Conservation (phyloP, 2,329 filamentous ascomycete genomes). For the Aureobasidium leucospermi region DNA sequence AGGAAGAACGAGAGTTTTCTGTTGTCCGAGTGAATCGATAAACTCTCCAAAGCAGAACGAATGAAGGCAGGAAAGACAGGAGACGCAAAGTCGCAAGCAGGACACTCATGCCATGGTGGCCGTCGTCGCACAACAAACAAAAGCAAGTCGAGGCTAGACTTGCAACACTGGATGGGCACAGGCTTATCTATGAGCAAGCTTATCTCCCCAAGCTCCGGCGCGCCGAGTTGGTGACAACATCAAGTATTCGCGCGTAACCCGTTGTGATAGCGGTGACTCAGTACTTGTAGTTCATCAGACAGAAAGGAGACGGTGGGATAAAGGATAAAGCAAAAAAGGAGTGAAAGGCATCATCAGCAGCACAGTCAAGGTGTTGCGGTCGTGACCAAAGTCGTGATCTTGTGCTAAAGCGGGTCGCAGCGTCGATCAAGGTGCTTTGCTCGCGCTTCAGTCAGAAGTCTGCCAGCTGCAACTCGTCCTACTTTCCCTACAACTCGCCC, state of each 20-base stretch:
- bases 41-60: not conserved
- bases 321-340: not conserved
- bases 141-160: slow-evolving; percentile 9
- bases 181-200: slow-evolving; percentile 9
- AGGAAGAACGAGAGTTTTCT: not conserved
- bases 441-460: not conserved
- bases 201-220: slow-evolving; percentile 1
- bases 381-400: slow-evolving; percentile 2
- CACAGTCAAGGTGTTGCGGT: not conserved
- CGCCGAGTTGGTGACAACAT: not conserved
- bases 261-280: slow-evolving; percentile 2
- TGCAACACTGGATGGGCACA: slow-evolving; percentile 4
- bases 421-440: slow-evolving; percentile 1
- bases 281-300: not conserved
- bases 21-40: not conserved
- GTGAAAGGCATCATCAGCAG: not conserved
- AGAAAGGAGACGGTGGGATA: not conserved
- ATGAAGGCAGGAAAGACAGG: not conserved
- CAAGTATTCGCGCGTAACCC: not conserved
- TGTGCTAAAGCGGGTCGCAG: slow-evolving; percentile 7
- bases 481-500: slow-evolving; percentile 2
- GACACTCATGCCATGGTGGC: not conserved
- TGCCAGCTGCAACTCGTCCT: not conserved
- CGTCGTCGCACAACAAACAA: not conserved
- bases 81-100: not conserved